Evolutionary conservation across 768 basidiomycete species (phyloP).

Genomic region (Boletus reticulatus): DNA sequence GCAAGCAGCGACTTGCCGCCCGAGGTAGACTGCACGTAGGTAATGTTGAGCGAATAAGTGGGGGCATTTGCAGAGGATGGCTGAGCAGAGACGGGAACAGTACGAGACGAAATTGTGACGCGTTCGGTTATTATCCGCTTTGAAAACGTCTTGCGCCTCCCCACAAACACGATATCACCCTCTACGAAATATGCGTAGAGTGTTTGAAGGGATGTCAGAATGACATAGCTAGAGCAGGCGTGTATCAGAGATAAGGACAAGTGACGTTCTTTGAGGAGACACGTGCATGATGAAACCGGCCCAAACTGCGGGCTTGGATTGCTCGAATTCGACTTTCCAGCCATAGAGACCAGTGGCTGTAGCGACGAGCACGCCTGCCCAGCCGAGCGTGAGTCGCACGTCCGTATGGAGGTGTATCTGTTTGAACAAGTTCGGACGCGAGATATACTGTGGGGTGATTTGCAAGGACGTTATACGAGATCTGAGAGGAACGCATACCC

Average conservation of each 20-base stretch:
- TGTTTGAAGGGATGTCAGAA: constrained; percentile 69
- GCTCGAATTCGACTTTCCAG: constrained; percentile 85
- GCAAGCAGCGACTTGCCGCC: constrained; percentile 84
- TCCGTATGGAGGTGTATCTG: constrained; percentile 88
- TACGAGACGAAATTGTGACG: constrained; percentile 73
- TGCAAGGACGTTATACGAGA: background rate
- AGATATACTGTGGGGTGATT: constrained; percentile 60
- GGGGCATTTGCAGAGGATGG: constrained; percentile 48
- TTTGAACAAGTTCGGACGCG: constrained; percentile 79
- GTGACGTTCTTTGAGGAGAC: constrained; percentile 5
- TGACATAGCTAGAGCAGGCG: constrained; percentile 56
- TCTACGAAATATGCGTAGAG: constrained; percentile 87
- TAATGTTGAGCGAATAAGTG: constrained; percentile 62
- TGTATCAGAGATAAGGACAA: constrained; percentile 2
- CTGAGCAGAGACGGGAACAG: constrained; percentile 42
- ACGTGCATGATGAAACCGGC: constrained; percentile 76
- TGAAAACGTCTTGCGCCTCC: constrained; percentile 86
- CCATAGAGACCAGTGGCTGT: constrained; percentile 81
- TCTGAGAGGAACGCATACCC: constrained; percentile 47
- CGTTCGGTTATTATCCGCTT: constrained; percentile 93
- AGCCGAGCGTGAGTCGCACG: constrained; percentile 83
- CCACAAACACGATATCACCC: constrained; percentile 80
- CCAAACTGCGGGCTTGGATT: constrained; percentile 78
- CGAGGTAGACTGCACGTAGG: constrained; percentile 77
- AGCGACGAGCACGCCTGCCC: constrained; percentile 81